Base-by-base conservation (phyloP, 164 flowering plant genomes). In the Magnolia officinalis region DNA sequence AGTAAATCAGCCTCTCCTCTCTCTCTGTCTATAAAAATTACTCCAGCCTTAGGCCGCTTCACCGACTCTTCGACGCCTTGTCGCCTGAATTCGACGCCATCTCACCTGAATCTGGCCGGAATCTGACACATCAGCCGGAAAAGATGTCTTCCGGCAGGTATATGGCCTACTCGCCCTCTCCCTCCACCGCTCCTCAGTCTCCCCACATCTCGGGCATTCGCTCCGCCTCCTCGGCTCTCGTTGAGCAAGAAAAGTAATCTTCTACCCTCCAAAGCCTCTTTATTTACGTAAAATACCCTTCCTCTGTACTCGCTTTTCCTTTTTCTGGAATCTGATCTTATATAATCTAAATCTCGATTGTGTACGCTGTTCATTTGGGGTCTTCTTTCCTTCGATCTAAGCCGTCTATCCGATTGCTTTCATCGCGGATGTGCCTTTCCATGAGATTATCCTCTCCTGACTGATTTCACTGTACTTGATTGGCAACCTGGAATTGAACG, bases 81-180 rank as follows among this genome's bases (percentile, higher is more conserved):
- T 18, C 49, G 18, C 52, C 74, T 10, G 50, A 51, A 65, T 37
- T 51, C 45, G 67, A 6, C 19, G 45, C 78, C 13, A 6, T 31
- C 19, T 55, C 21, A 66, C 72, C 70, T 59, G 45, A 73, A 80
- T 84, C 83, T 75, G 80, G 66, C 71, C 74, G 68, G 79, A 79
- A 77, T 85, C 83, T 70, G 78, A 81, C 70, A 50, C 73, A 6
- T 50, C 50, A 59, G 80, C 83, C 82, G 83, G 82, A 72, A 74
- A 78, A 70, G 18, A 88, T 89, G 89, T 82, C 88, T 77, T 89
- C 93, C 81, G 95, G 93, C 49, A 88, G 97, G 79, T 95, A 87
- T 76, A 95, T 95, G 99, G 88, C 96, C 3, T 95, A 89, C 86
- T 92, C 99, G 4, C 98, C 98, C 0, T 95, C 98, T 23, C 97